Conservation (phyloP, 441 rosid species). For the Flueggea neowawraea region DNA sequence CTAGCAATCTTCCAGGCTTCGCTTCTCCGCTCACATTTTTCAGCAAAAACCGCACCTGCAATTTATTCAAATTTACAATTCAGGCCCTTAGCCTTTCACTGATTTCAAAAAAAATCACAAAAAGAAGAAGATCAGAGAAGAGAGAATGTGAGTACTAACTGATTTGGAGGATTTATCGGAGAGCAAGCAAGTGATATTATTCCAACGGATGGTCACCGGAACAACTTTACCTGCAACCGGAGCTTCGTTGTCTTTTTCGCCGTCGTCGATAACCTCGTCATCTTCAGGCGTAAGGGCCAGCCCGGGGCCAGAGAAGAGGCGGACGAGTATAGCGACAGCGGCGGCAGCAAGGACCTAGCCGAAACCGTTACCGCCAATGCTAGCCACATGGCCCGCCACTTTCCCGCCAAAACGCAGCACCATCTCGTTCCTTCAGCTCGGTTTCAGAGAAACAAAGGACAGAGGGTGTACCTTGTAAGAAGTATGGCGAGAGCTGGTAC, state of each 20-base stretch:
- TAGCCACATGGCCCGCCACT: constrained; percentile 48
- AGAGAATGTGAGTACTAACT: constrained; percentile 34
- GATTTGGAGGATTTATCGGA: constrained; percentile 70
- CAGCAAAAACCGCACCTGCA: constrained; percentile 76
- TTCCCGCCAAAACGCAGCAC: constrained; percentile 77
- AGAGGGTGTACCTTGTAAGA: no score
- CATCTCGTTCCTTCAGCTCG: constrained; percentile 1
- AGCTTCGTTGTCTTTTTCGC: constrained; percentile 29
- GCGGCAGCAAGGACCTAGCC: constrained; percentile 70
- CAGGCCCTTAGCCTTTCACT: no score
- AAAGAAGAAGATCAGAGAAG: not conserved
- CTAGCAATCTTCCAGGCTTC: constrained; percentile 87
- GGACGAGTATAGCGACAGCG: constrained; percentile 65
- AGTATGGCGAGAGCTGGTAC: no score
- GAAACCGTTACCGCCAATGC: constrained; percentile 67
- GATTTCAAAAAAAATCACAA: not conserved
- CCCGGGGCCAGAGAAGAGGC: constrained; percentile 62
- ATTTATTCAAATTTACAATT: not conserved
- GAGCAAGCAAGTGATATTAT: constrained; percentile 77
- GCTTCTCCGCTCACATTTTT: constrained; percentile 87
- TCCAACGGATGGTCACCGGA: constrained; percentile 82
- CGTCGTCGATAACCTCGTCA: constrained; percentile 28
- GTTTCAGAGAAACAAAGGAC: no score
- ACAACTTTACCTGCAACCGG: constrained; percentile 41
- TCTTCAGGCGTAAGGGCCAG: constrained; percentile 45